phyloP scores from a whole-genome alignment of 306 rosid genomes.

The Sechiopsis laciniata region DNA sequence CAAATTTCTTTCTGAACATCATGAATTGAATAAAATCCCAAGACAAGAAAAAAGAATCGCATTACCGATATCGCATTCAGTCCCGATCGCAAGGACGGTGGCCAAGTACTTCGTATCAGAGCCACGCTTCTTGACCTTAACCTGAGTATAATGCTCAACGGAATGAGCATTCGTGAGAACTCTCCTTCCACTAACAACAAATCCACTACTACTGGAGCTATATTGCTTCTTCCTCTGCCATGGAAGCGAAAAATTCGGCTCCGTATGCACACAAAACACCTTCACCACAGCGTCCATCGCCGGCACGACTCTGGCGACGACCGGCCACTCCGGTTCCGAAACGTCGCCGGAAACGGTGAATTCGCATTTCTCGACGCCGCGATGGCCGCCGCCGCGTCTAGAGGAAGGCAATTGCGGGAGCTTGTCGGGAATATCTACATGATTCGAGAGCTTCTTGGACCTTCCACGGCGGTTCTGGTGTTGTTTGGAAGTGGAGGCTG shows the following conservation, averaged over 20 bases:
- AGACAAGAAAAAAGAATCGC: background rate
- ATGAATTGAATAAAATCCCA: constrained; percentile 9
- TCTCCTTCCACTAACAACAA: constrained; percentile 70
- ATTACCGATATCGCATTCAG: constrained; percentile 82
- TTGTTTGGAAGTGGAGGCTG: constrained; percentile 25
- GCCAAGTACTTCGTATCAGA: constrained; percentile 94
- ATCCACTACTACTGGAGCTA: constrained; percentile 91
- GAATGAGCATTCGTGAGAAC: constrained; percentile 94
- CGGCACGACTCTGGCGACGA: constrained; percentile 44
- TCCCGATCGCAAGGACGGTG: constrained; percentile 90
- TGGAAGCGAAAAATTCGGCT: constrained; percentile 90
- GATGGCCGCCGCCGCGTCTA: constrained; percentile 35
- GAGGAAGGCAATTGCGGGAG: constrained; percentile 28
- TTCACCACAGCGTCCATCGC: constrained; percentile 93
- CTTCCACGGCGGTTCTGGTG: constrained; percentile 54
- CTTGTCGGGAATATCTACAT: constrained; percentile 38
- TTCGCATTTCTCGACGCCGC: constrained; percentile 33
- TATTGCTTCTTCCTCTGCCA: constrained; percentile 96
- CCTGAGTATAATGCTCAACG: constrained; percentile 86
- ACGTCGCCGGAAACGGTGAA: constrained; percentile 30
- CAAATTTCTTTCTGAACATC: background rate
- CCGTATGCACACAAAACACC: constrained; percentile 86
- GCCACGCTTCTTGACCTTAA: constrained; percentile 94
- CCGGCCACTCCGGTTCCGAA: constrained; percentile 35
- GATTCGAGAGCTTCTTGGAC: constrained; percentile 45